A percentile compares a stretch with the other conserved stretches of the same genome.
phyloP scores from a whole-genome alignment of 768 basidiomycete species.

The Ramaria rubella region DNA sequence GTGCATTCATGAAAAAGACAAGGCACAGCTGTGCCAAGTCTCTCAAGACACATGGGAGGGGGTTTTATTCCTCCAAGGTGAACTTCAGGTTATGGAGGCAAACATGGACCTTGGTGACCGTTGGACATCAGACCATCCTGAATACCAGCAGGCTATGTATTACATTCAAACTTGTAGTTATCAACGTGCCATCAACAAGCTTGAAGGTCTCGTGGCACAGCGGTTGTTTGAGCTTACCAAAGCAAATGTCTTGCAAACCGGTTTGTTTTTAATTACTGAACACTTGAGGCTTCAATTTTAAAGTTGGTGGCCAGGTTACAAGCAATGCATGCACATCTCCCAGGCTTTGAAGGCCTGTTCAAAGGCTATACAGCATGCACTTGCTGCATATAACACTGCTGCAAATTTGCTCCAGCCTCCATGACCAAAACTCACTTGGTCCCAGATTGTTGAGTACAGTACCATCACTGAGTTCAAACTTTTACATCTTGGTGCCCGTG shows the following conservation, averaged over 20 bases:
- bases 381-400: neutral
- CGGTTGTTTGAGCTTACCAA: conserved; percentile 27
- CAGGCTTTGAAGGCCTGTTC: neutral
- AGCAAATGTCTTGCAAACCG: conserved; percentile 19
- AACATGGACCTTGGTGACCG: conserved; percentile 12
- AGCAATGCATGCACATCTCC: neutral
- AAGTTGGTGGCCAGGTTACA: neutral
- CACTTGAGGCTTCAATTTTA: neutral
- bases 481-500: conserved; percentile 16
- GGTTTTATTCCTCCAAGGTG: neutral
- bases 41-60: neutral
- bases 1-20: neutral
- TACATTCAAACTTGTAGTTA: conserved; percentile 14
- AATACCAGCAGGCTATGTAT: conserved; percentile 11
- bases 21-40: neutral
- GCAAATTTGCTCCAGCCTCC: neutral
- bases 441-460: neutral
- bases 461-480: neutral
- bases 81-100: conserved; percentile 10
- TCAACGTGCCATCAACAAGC: conserved; percentile 20
- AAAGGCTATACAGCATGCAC: neutral
- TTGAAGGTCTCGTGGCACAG: conserved; percentile 27
- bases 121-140: conserved; percentile 13
- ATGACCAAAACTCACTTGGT: neutral
- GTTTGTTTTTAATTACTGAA: conserved; percentile 13